These are phyloP conservation scores for Silene noctiflora DNA, from an alignment of 179 eudicot genomes.

Conservation along the genomic window DNA sequence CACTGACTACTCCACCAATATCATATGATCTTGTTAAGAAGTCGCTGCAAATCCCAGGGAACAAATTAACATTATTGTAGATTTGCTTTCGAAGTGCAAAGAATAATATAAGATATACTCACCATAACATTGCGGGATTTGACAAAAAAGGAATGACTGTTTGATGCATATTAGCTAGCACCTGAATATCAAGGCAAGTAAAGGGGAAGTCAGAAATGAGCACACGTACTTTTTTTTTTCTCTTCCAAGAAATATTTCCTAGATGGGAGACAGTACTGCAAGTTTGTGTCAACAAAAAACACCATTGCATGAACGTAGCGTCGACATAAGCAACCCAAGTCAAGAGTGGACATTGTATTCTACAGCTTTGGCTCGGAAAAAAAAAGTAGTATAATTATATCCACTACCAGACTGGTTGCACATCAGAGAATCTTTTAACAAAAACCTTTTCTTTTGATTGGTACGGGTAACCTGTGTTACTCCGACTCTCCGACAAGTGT, in stretches of 20 bases:
- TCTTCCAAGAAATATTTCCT: not conserved
- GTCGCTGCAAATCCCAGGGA: constrained; percentile 64
- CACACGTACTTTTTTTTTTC: not conserved
- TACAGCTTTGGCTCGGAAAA: not conserved
- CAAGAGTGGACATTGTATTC: not conserved
- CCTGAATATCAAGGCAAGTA: constrained; percentile 44
- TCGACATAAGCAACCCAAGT: not conserved
- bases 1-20: constrained; percentile 94
- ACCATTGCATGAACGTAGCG: constrained; percentile 4
- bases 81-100: not conserved
- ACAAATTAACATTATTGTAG: not conserved
- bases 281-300: not conserved
- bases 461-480: too few species aligned
- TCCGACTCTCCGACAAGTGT: too few species aligned
- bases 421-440: not conserved
- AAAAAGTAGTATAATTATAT: not conserved
- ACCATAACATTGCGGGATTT: constrained; percentile 82
- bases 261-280: not conserved
- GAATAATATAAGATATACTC: constrained; percentile 11
- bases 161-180: constrained; percentile 74
- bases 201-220: constrained; percentile 5
- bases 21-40: constrained; percentile 92
- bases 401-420: not conserved
- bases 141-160: constrained; percentile 77
- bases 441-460: not conserved